Base-by-base conservation (phyloP, 768 basidiomycete genomes). In the Pleurotus ostreatus region DNA sequence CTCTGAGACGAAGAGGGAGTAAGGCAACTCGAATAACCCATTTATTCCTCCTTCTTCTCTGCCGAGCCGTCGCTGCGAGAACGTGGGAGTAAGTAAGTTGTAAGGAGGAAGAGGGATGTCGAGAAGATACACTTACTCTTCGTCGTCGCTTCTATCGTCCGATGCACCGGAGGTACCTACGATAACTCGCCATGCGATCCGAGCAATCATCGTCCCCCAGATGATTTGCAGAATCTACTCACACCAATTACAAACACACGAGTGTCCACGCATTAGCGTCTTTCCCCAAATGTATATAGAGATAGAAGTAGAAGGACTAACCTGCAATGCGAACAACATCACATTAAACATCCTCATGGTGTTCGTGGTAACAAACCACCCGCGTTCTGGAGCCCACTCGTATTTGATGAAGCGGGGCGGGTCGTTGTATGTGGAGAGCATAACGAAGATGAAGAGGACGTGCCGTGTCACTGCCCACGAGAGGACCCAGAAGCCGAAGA, bases 381-480 rank as follows among this genome's bases (percentile, higher is more conserved):
- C 88, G 12, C 65, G 65, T 43, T 78, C 76, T 0, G 84, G 82
- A 2, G 80, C 74, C 88, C 89, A 91, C 25, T 66, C 66, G 61
- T 78, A 79, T 23, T 77, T 70, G 22, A 91, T 68, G 18, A 82
- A 63, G 0, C 59, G 64, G 2, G 80, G 78, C 1, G 72, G 63
- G 55, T 92, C 85, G 58, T 74, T 65, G 56, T 78, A 76, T 12
- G 78, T 70, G 8, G 86, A 87, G 57, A 77, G 74, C 60, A 97
- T 86, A 59, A 88, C 83, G 54, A 85, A 67, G 44, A 82, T 65
- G 74, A 94, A 95, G 12, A 95, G 77, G 60, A 92, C 70, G 65
- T 98, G 93, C 45, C 97, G 85, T 1, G 95, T 94, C 23, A 92
- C 66, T 59, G 97, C 76, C 97, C 97, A 99, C 8, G 89, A 89